Conservation (phyloP, 129 eudicot species). For the Kitagawia praeruptora region DNA sequence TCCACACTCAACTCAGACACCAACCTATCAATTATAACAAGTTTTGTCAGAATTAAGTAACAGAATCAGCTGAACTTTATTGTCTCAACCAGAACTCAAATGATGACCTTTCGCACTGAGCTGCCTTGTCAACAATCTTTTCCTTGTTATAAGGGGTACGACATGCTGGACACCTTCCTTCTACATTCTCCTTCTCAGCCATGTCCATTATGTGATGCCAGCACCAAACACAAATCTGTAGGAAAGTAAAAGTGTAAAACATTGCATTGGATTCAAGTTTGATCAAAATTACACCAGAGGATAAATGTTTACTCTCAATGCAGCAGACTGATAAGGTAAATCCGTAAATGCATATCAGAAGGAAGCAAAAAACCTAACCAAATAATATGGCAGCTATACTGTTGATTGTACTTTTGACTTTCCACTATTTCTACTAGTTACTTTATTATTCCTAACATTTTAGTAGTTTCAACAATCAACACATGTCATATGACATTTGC, state of each 20-base stretch:
- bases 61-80: background rate
- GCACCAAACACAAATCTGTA: slow-evolving; percentile 64
- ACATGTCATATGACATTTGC: too few species aligned
- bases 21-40: slow-evolving; percentile 19
- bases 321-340: background rate
- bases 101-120: slow-evolving; percentile 35
- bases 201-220: slow-evolving; percentile 71
- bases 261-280: background rate
- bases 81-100: background rate
- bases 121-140: slow-evolving; percentile 44
- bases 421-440: too few species aligned
- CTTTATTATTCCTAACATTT: too few species aligned
- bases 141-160: slow-evolving; percentile 61
- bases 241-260: background rate
- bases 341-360: background rate
- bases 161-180: slow-evolving; percentile 65
- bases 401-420: too few species aligned
- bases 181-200: slow-evolving; percentile 66
- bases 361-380: background rate
- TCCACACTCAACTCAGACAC: slow-evolving; percentile 36
- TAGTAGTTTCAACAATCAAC: too few species aligned
- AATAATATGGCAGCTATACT: background rate
- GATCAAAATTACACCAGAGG: background rate
- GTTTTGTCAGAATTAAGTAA: background rate
- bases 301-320: background rate